Evolutionary conservation across 176 grass and related monocot genomes (phyloP).

Genomic region (Panicum miliaceum): DNA sequence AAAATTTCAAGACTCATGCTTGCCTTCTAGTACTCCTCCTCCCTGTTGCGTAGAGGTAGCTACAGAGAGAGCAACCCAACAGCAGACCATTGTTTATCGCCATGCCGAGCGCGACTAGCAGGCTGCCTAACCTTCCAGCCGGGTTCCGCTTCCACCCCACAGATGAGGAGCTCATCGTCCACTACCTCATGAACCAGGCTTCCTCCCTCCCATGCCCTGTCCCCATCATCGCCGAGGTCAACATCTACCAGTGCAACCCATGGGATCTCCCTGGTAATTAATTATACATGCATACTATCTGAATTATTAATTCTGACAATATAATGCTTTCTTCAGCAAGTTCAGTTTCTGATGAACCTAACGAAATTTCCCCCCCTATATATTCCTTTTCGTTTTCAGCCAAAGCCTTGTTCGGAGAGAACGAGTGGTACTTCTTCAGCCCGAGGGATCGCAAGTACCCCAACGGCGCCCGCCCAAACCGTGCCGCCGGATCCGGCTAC

Average conservation of each 20-base stretch:
- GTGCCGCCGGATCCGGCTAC: slow-evolving; percentile 59
- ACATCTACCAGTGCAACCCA: slow-evolving; percentile 91
- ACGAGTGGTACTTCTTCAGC: slow-evolving; percentile 83
- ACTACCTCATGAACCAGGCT: slow-evolving; percentile 72
- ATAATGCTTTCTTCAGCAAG: no score
- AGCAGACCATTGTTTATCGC: neutral
- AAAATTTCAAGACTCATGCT: slow-evolving; percentile 55
- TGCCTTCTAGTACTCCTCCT: neutral
- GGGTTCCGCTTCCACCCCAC: slow-evolving; percentile 93
- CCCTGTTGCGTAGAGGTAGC: neutral
- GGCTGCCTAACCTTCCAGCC: slow-evolving; percentile 52
- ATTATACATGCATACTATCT: neutral
- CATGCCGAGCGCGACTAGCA: neutral
- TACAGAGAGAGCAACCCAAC: neutral
- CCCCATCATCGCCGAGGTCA: slow-evolving; percentile 83
- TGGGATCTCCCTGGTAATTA: slow-evolving; percentile 83
- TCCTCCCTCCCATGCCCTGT: slow-evolving; percentile 49
- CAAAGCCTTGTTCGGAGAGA: slow-evolving; percentile 49
- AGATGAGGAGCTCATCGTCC: slow-evolving; percentile 80
- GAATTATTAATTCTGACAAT: no score
- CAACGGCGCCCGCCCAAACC: slow-evolving; percentile 61
- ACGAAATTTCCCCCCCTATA: neutral
- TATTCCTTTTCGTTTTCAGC: neutral
- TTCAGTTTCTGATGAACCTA: neutral
- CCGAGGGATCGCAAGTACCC: slow-evolving; percentile 77